Evolutionary conservation across 495 filamentous ascomycete genomes (phyloP).

Genomic region (Neurospora terricola): DNA sequence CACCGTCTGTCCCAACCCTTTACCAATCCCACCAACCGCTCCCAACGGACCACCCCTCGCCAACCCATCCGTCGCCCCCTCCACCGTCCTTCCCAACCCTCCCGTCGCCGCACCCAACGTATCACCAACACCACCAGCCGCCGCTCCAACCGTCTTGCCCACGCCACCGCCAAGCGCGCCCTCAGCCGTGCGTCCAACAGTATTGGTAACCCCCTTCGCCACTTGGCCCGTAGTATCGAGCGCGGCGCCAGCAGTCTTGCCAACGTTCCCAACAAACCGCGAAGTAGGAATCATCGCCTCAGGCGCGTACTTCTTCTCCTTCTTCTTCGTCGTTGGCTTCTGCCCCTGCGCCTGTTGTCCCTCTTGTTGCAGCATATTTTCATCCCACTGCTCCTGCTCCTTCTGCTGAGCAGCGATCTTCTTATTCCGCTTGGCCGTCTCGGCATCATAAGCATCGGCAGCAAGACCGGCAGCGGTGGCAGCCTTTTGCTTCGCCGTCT

Average conservation of each 20-base stretch:
- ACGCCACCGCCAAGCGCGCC: not conserved
- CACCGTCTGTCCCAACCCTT: slow-evolving; percentile 17
- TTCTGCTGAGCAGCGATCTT: not conserved
- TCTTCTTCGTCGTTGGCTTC: slow-evolving; percentile 2
- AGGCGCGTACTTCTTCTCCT: slow-evolving; percentile 16
- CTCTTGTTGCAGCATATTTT: not conserved
- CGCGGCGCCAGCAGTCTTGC: not conserved
- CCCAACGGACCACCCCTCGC: slow-evolving; percentile 15
- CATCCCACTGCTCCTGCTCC: not conserved
- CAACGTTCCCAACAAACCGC: slow-evolving; percentile 2
- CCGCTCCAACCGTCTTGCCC: slow-evolving; percentile 5
- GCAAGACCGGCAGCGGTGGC: not conserved
- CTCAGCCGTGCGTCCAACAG: slow-evolving; percentile 5
- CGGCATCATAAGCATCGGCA: not conserved
- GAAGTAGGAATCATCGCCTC: slow-evolving; percentile 14
- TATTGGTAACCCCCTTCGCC: slow-evolving; percentile 6
- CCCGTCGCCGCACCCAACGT: slow-evolving; percentile 6
- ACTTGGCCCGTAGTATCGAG: not conserved
- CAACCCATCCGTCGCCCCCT: slow-evolving; percentile 15
- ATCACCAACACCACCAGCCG: slow-evolving; percentile 2
- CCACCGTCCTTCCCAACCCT: slow-evolving; percentile 8
- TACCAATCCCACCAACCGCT: slow-evolving; percentile 13
- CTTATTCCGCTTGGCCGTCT: not conserved
- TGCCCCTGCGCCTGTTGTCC: not conserved
- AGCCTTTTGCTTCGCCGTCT: not conserved